Conservation (phyloP, 202 grass and related monocot genomes). For the Cymbopogon flexuosus region DNA sequence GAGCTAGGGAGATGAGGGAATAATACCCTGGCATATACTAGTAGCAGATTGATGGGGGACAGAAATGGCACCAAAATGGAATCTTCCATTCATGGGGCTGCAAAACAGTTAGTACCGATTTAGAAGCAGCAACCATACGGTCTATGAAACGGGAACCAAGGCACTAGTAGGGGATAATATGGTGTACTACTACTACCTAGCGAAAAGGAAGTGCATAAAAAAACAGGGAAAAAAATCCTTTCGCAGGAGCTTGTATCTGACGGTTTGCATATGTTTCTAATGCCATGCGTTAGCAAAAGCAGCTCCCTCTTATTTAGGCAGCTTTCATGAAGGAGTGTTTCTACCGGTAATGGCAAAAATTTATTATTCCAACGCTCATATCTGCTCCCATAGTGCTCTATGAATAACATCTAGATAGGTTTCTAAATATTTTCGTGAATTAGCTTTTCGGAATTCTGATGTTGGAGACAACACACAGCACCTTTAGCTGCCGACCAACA, state of each 20-base stretch:
- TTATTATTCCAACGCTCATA: neutral
- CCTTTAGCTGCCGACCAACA: neutral
- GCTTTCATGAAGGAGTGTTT: neutral
- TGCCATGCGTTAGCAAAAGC: neutral
- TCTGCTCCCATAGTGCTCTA: constrained; percentile 11
- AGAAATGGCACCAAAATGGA: constrained; percentile 22
- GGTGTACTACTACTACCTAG: too few relatives aligned
- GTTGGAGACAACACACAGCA: constrained; percentile 13
- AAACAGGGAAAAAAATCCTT: too few relatives aligned
- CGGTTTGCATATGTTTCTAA: neutral
- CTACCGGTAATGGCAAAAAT: neutral
- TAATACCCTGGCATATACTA: constrained; percentile 29
- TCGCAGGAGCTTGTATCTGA: neutral
- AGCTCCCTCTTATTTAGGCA: neutral
- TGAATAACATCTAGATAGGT: constrained; percentile 21
- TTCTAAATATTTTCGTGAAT: neutral
- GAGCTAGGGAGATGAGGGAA: neutral
- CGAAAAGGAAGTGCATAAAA: too few relatives aligned
- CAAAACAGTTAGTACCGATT: constrained; percentile 14
- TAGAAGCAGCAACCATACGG: constrained; percentile 1
- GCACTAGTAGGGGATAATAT: too few relatives aligned
- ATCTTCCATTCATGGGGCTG: constrained; percentile 27
- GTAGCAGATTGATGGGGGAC: constrained; percentile 9
- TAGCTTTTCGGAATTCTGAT: neutral
- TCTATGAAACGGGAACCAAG: neutral